A percentile compares a stretch with the other conserved stretches of the same genome.
phyloP scores from a whole-genome alignment of 495 filamentous ascomycete genomes.

The Neurospora tetrasperma region DNA sequence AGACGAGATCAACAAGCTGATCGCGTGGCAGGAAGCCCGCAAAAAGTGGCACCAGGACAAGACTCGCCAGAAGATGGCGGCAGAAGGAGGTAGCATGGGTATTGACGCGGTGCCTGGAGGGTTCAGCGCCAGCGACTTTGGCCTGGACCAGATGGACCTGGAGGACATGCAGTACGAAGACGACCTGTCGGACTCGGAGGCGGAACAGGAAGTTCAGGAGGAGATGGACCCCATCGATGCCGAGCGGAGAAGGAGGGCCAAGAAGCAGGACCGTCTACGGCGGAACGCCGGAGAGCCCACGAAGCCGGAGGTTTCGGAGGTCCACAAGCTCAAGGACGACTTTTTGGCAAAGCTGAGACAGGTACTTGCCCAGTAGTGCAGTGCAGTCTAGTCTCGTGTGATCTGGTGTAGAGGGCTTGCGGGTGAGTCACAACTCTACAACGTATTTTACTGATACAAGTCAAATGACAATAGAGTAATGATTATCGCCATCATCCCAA shows the following conservation, averaged over 20 bases:
- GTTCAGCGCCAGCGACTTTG: slow-evolving; percentile 76
- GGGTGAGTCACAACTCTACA: neutral
- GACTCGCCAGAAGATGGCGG: slow-evolving; percentile 97
- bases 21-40: slow-evolving; percentile 86
- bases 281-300: slow-evolving; percentile 79
- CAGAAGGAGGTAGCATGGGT: slow-evolving; percentile 47
- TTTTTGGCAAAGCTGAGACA: slow-evolving; percentile 78
- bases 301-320: slow-evolving; percentile 73
- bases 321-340: slow-evolving; percentile 62
- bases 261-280: slow-evolving; percentile 67
- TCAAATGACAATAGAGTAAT: neutral
- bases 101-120: slow-evolving; percentile 34
- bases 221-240: slow-evolving; percentile 75
- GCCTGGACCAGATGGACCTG: slow-evolving; percentile 75
- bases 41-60: slow-evolving; percentile 98
- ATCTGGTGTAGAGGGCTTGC: slow-evolving; percentile 1
- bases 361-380: slow-evolving; percentile 57
- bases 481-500: neutral
- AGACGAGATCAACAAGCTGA: slow-evolving; percentile 72
- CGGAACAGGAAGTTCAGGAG: slow-evolving; percentile 66
- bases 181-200: slow-evolving; percentile 57
- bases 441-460: neutral
- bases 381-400: neutral
- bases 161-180: slow-evolving; percentile 73
- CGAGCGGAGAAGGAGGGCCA: slow-evolving; percentile 65